Percentiles rank a stretch among this genome's conserved stretches.
Conservation (phyloP, 495 filamentous ascomycete genomes). For the Lasiosphaeriaceae sp. region DNA sequence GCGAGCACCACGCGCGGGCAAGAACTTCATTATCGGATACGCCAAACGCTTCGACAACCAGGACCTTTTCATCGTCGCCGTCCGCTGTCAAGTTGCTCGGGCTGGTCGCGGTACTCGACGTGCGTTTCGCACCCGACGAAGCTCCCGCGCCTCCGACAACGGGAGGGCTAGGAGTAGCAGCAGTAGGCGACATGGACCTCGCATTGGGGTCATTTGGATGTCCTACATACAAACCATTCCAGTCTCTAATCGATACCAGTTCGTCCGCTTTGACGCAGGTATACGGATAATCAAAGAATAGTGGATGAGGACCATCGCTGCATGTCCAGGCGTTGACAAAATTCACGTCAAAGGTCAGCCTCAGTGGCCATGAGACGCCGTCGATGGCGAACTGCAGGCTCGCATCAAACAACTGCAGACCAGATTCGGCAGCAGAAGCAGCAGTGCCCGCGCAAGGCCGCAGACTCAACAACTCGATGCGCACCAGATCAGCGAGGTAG, state of each 20-base stretch:
- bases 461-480: slow-evolving; percentile 61
- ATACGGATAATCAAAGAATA: slow-evolving; percentile 65
- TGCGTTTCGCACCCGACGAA: background rate
- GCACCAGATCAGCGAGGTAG: slow-evolving; percentile 52
- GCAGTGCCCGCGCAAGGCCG: slow-evolving; percentile 13
- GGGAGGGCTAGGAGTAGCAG: background rate
- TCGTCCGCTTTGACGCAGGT: slow-evolving; percentile 52
- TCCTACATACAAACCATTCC: slow-evolving; percentile 42
- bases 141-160: background rate
- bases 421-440: slow-evolving; percentile 4
- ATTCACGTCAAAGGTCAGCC: slow-evolving; percentile 58
- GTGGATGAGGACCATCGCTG: slow-evolving; percentile 61
- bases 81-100: background rate
- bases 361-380: slow-evolving; percentile 59
- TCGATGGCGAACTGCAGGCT: slow-evolving; percentile 64
- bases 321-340: slow-evolving; percentile 67
- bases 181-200: slow-evolving; percentile 19
- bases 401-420: slow-evolving; percentile 54
- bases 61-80: slow-evolving; percentile 53
- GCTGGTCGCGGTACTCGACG: background rate
- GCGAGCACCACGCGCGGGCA: slow-evolving; percentile 67
- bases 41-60: slow-evolving; percentile 67
- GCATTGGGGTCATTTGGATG: slow-evolving; percentile 13
- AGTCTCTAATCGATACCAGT: slow-evolving; percentile 57
- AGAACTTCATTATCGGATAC: slow-evolving; percentile 70